Evolutionary conservation across 2,329 filamentous ascomycete genomes (phyloP).

Genomic region (Pezicula rhizophila): DNA sequence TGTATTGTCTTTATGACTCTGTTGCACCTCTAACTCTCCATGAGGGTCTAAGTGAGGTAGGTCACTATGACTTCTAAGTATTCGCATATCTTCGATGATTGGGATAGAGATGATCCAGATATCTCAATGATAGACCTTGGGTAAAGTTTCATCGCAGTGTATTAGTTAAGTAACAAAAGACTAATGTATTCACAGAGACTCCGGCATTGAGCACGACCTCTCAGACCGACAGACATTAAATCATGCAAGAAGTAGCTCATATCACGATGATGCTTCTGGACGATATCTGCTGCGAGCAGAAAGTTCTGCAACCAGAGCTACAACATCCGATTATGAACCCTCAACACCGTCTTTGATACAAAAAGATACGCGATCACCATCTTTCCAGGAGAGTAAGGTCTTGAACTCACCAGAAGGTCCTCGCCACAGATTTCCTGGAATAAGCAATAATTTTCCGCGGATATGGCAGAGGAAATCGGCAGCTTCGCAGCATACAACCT

Average conservation of each 20-base stretch:
- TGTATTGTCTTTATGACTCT: too few relatives aligned
- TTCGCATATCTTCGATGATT: conserved; percentile 8
- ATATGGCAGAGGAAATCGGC: conserved; percentile 5
- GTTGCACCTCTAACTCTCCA: not conserved
- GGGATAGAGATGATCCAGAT: conserved; percentile 7
- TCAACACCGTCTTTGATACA: not conserved
- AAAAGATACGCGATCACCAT: not conserved
- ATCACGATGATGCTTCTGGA: conserved; percentile 3
- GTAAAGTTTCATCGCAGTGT: not conserved
- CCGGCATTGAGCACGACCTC: not conserved
- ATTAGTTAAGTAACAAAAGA: not conserved
- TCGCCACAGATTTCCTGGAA: not conserved
- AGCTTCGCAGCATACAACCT: not conserved
- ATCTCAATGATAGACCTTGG: conserved; percentile 9
- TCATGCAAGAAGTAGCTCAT: not conserved
- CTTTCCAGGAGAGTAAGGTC: not conserved
- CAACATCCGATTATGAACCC: not conserved
- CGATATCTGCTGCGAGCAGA: conserved; percentile 3
- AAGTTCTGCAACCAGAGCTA: not conserved
- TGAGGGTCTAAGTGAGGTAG: not conserved
- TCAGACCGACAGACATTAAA: not conserved
- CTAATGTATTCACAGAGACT: not conserved
- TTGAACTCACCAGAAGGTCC: not conserved
- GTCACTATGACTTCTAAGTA: conserved; percentile 3
- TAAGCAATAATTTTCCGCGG: not conserved